Base-by-base conservation (phyloP, 768 basidiomycete genomes). In the Panaeolus papilionaceus region DNA sequence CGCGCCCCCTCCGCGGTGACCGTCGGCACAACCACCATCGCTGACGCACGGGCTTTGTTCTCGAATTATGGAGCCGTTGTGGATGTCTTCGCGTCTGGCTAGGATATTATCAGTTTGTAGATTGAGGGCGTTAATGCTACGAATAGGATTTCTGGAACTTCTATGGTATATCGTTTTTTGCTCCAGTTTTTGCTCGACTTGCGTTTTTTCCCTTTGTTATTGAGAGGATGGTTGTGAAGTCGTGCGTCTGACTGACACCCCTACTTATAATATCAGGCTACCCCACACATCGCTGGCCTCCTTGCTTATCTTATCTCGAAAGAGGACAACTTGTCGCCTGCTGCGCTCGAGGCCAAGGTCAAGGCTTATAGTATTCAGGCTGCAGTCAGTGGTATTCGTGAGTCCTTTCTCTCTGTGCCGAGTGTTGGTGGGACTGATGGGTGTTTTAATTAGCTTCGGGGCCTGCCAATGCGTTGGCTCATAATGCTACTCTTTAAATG, bases 1-100 rank as follows among this genome's bases (percentile, higher is more conserved):
- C 75, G 79, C 58, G 76, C 75, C 1, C 70, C 77, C 4, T 68
- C 69, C 16, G 82, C 77, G 26, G 79, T 77, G 65, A 83, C 82
- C 26, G 79, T 84, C 44, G 83, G 80, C 44, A 80, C 82, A 10
- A 75, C 70, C 18, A 76, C 72, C 51, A 82, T 84, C 69, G 67
- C 69, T 8, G 82, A 81, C 62, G 70, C 70, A 4, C 72, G 78
- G 7, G 76, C 79, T 33, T 74, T 67, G 5, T 81, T 77, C 78
- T 83, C 81, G 62, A 83, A 83, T 75, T 82, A 72, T 62, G 83
- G 83, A n/a, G n/a, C 73, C n/a, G 70, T 76, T 51, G 78, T 84
- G 67, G 79, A 83, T 67, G 66, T 83, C 69, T 81, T 81, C 65
- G 83, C 82, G 9, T 82, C 82, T 38, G 83, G 82, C 20, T 62